Percentiles rank a stretch among this genome's conserved stretches.
Conservation (phyloP, 306 rosid species). For the Morella rubra region DNA sequence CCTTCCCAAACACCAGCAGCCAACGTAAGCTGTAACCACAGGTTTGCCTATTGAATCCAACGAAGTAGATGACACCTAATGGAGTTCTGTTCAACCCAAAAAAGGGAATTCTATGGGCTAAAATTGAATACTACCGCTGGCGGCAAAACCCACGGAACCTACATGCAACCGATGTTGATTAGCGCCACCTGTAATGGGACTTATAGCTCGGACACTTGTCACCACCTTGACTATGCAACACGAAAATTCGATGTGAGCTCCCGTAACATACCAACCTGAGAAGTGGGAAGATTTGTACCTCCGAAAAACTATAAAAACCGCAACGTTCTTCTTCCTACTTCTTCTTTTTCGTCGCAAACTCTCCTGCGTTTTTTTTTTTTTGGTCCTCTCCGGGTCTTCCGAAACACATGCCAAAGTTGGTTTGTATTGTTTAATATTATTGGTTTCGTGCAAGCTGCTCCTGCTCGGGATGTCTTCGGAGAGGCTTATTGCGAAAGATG, state of each 20-base stretch:
- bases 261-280: constrained; percentile 7
- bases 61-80: too few species aligned
- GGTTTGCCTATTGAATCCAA: too few species aligned
- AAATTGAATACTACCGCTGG: too few species aligned
- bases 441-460: neutral
- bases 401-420: constrained; percentile 15
- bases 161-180: neutral
- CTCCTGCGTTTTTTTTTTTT: neutral
- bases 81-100: too few species aligned
- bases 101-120: too few species aligned
- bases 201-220: neutral
- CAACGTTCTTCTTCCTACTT: neutral
- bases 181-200: neutral
- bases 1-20: too few species aligned
- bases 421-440: neutral
- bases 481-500: constrained; percentile 43
- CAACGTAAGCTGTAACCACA: too few species aligned
- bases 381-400: neutral
- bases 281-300: neutral
- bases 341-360: neutral
- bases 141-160: neutral
- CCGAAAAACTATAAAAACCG: constrained; percentile 41
- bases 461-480: constrained; percentile 56
- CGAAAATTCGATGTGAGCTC: neutral
- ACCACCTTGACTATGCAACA: too few species aligned